Percentiles rank a stretch among this genome's conserved stretches.
phyloP scores from a whole-genome alignment of 495 filamentous ascomycete genomes.

The Hypoxylon lienhwacheense region DNA sequence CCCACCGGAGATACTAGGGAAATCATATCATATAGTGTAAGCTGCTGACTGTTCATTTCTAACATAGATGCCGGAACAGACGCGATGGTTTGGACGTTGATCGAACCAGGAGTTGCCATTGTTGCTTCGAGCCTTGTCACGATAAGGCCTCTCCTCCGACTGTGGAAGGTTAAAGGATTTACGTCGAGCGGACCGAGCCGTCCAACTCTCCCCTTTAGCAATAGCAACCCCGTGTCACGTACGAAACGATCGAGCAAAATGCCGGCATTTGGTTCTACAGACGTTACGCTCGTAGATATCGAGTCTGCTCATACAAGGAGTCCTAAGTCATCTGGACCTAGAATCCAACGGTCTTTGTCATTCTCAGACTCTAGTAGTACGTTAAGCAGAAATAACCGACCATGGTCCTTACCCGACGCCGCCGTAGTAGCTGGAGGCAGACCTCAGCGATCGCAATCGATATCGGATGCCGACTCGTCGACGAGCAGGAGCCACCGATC shows the following conservation, averaged over 20 bases:
- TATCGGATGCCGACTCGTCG: constrained; percentile 20
- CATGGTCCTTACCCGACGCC: constrained; percentile 20
- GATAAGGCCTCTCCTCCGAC: constrained; percentile 46
- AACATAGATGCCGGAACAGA: constrained; percentile 41
- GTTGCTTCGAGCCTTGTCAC: constrained; percentile 45
- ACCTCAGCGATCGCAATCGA: constrained; percentile 18
- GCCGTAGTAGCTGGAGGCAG: constrained; percentile 5
- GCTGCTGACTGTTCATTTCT: constrained; percentile 4
- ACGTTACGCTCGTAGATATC: constrained; percentile 36
- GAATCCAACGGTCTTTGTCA: constrained; percentile 18
- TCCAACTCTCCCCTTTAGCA: constrained; percentile 10
- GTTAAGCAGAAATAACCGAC: constrained; percentile 6
- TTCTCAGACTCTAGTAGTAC: constrained; percentile 20
- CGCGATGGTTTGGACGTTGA: constrained; percentile 48
- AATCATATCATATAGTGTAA: neutral
- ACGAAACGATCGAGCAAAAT: constrained; percentile 29
- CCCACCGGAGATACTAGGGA: neutral
- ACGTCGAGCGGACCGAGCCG: constrained; percentile 34
- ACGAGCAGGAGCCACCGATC: constrained; percentile 17
- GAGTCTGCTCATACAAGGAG: constrained; percentile 22
- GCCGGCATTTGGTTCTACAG: constrained; percentile 34
- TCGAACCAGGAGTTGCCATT: constrained; percentile 50
- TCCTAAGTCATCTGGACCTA: constrained; percentile 8
- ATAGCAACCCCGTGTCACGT: constrained; percentile 26
- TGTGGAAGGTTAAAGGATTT: constrained; percentile 41